Base-by-base conservation (phyloP, 176 grass and related monocot species). In the Oryza coarctata region DNA sequence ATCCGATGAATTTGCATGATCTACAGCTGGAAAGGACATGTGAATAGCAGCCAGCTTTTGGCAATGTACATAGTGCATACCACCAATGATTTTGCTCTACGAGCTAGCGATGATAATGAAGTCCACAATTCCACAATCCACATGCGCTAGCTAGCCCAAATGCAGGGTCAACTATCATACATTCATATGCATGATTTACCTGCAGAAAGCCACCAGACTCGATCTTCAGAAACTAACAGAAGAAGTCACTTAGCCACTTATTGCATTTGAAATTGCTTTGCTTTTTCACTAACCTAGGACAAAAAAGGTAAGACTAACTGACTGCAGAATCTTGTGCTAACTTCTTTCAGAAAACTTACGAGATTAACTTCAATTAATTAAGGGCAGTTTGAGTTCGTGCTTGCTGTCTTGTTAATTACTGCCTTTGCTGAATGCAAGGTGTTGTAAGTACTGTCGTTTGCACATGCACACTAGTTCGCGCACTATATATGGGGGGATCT, bases 101-200 rank as follows among this genome's bases (percentile, higher is more conserved):
- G 29, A 44, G 40, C 15, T 68, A 45, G 28, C 50, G 50, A 55
- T 65, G 75, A 84, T 35, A 29, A 62, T 58, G 85, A 77, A 64
- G 75, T 25, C 62, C 73, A 74, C 67, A 23, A 60, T n/a, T 43
- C 30, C 30, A 17, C 33, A 60, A 8, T 58, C 63, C 63, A 10
- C 33, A 40, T 12, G 74, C 36, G 33, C 28, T 80, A 76, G 61
- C 83, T 18, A 6, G 17, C 47, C 52, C 8, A 25, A n/a, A 47
- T 14, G 25, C 39, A 27, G 86, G 78, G 89, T 88, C 82, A 85
- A 84, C 84, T 83, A 44, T 38, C 55, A 60, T 25, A 60, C n/a
- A 60, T 11, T 1, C 18, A 45, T 39, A 9, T 55, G 20, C 22
- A 28, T 78, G 76, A 9, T 26, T 70, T 60, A 22, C n/a, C 34